A percentile compares a stretch with the other conserved stretches of the same genome.
phyloP scores from a whole-genome alignment of 768 basidiomycete species.

The Pholiota molesta region DNA sequence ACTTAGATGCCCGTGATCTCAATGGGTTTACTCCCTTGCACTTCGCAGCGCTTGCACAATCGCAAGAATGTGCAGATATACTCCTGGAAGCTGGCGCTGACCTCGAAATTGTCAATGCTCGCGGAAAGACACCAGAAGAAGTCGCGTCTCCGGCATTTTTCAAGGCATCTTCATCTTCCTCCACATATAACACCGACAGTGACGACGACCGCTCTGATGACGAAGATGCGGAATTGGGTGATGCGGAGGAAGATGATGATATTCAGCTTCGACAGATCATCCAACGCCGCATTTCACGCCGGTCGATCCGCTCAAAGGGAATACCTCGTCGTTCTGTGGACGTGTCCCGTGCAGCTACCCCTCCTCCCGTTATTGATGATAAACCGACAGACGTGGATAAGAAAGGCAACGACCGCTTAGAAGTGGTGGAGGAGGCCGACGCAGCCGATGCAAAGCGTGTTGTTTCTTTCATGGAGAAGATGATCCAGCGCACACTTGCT shows the following conservation, averaged over 20 bases:
- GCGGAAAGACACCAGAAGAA: constrained; percentile 73
- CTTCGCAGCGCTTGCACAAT: constrained; percentile 73
- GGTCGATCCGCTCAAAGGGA: constrained; percentile 28
- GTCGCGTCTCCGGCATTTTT: constrained; percentile 51
- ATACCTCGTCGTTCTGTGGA: constrained; percentile 34
- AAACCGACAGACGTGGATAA: constrained; percentile 24
- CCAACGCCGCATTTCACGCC: constrained; percentile 36
- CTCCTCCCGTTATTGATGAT: constrained; percentile 26
- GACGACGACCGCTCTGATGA: constrained; percentile 31
- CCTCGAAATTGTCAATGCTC: constrained; percentile 69
- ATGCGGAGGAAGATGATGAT: constrained; percentile 69
- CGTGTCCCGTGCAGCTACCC: constrained; percentile 35
- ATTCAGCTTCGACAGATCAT: constrained; percentile 36
- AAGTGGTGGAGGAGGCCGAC: constrained; percentile 19
- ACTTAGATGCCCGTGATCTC: constrained; percentile 82
- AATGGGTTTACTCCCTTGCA: constrained; percentile 93
- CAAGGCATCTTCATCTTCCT: constrained; percentile 27
- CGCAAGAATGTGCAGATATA: constrained; percentile 62
- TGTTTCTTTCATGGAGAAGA: constrained; percentile 63
- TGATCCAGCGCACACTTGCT: constrained; percentile 76
- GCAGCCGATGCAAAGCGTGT: constrained; percentile 48
- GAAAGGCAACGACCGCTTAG: constrained; percentile 19
- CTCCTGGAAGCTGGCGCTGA: constrained; percentile 85
- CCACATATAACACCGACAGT: constrained; percentile 24
- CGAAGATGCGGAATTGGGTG: constrained; percentile 69